These are phyloP conservation scores for Globisporangium parvum DNA, from an alignment of 352 stramenopile species.

Conservation along the genomic window DNA sequence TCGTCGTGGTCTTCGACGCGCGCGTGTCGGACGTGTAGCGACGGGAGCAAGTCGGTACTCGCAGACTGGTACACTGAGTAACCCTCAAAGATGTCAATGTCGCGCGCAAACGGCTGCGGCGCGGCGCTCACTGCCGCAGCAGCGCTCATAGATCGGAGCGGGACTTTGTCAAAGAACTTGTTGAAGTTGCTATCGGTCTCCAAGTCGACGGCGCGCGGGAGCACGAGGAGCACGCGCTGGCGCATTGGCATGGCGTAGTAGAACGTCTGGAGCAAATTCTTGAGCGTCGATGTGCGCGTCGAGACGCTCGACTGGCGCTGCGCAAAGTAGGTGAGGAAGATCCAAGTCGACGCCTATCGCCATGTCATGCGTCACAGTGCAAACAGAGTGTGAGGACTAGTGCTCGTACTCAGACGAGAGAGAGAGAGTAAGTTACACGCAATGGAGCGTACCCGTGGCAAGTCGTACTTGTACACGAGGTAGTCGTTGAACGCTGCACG, in stretches of 20 bases:
- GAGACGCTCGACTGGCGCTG: conserved; percentile 31
- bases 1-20: conserved; percentile 83
- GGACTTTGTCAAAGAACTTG: conserved; percentile 48
- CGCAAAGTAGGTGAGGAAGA: conserved; percentile 56
- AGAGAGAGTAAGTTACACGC: too few species aligned
- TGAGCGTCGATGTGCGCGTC: conserved; percentile 33
- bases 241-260: conserved; percentile 40
- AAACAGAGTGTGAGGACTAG: background rate
- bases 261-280: conserved; percentile 45
- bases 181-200: conserved; percentile 41
- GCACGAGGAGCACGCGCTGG: conserved; percentile 38
- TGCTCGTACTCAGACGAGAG: background rate
- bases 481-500: conserved; percentile 28
- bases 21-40: conserved; percentile 50
- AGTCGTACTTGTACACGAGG: conserved; percentile 45
- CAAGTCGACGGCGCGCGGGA: conserved; percentile 40
- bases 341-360: conserved; percentile 29
- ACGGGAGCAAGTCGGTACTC: conserved; percentile 27
- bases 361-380: background rate
- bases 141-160: conserved; percentile 10
- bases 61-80: conserved; percentile 45
- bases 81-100: conserved; percentile 34
- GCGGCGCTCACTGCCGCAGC: conserved; percentile 13
- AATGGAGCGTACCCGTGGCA: conserved; percentile 28
- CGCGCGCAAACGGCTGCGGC: conserved; percentile 11